phyloP scores from a whole-genome alignment of 352 stramenopile genomes.

The Bremia lactucae region DNA sequence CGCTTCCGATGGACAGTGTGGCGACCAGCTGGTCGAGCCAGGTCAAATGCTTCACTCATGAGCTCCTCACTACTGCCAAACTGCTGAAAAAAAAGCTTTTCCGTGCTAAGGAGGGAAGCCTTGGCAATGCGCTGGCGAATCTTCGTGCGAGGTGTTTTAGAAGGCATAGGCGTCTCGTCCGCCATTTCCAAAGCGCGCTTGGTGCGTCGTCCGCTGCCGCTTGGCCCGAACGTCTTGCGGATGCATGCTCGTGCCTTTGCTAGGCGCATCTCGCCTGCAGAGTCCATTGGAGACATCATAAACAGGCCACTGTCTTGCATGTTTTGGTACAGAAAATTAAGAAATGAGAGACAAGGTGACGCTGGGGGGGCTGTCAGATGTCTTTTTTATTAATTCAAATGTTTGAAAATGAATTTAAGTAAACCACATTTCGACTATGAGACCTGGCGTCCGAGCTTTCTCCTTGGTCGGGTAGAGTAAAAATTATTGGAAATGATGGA shows the following conservation, averaged over 20 bases:
- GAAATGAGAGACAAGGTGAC: constrained; percentile 5
- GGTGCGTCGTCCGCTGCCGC: constrained; percentile 8
- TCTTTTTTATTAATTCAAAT: constrained; percentile 21
- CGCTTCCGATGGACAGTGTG: background rate
- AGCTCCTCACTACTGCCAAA: constrained; percentile 50
- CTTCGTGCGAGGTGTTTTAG: constrained; percentile 22
- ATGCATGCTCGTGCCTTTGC: constrained; percentile 34
- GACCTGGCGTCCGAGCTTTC: constrained; percentile 2
- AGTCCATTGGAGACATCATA: constrained; percentile 44
- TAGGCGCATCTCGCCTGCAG: constrained; percentile 26
- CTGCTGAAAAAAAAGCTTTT: constrained; percentile 59
- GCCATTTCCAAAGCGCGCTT: constrained; percentile 18
- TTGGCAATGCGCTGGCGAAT: constrained; percentile 42
- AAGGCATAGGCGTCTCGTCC: constrained; percentile 1
- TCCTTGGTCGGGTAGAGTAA: too few species aligned
- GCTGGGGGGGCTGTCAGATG: background rate
- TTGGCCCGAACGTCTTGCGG: constrained; percentile 25
- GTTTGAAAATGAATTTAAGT: too few species aligned
- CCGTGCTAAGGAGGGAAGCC: constrained; percentile 29
- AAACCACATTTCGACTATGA: too few species aligned
- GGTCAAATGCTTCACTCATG: constrained; percentile 28
- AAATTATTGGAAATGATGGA: constrained; percentile 32
- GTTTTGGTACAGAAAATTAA: background rate
- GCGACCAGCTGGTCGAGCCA: constrained; percentile 15
- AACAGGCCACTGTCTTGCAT: constrained; percentile 19